Conservation (phyloP, 163 green algal species). For the Chloromonas sp. region DNA sequence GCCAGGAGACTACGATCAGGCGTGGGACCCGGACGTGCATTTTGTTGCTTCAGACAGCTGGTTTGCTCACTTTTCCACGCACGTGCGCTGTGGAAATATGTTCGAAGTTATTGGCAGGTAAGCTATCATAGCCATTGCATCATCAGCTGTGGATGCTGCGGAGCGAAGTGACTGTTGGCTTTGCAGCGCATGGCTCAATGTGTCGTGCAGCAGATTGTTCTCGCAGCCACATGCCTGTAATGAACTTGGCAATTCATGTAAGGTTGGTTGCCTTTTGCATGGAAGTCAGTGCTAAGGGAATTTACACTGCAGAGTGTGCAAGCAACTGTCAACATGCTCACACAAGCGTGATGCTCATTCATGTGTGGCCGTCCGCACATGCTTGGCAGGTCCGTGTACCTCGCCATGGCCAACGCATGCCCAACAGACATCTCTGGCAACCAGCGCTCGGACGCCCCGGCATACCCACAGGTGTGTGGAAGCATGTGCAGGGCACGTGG, state of each 20-base stretch:
- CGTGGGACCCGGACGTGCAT: slow-evolving; percentile 80
- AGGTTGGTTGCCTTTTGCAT: too few species aligned
- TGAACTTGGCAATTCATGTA: too few species aligned
- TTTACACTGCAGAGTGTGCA: too few species aligned
- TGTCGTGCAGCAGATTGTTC: too few species aligned
- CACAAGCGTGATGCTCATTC: too few species aligned
- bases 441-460: slow-evolving; percentile 8
- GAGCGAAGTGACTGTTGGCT: too few species aligned
- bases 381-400: slow-evolving; percentile 55
- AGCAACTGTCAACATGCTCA: too few species aligned
- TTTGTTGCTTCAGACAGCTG: slow-evolving; percentile 74
- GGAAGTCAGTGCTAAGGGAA: too few species aligned
- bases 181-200: too few species aligned
- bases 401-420: slow-evolving; percentile 74
- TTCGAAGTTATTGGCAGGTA: slow-evolving; percentile 74
- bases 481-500: background rate
- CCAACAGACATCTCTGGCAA: slow-evolving; percentile 55
- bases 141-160: background rate
- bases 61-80: slow-evolving; percentile 45
- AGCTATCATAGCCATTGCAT: background rate
- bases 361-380: too few species aligned
- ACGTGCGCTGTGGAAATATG: slow-evolving; percentile 82
- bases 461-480: slow-evolving; percentile 14
- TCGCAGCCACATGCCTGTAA: too few species aligned
- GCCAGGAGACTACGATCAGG: slow-evolving; percentile 48